Evolutionary conservation across 345 rosid species (phyloP), one percentile per base, ranked within the genome.

Genomic region (Mallotus nudiflorus): DNA sequence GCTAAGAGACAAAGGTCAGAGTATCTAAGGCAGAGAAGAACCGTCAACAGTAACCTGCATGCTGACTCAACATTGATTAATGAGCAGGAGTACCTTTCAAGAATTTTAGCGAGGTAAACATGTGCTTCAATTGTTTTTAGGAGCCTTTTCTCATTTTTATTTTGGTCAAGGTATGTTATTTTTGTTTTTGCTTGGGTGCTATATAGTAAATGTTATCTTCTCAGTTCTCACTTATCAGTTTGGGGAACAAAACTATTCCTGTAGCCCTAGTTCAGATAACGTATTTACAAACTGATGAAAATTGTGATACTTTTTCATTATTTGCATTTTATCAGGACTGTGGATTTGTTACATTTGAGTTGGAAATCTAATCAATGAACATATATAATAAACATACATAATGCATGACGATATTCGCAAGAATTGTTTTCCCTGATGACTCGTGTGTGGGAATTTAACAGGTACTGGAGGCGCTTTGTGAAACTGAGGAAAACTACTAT

Each of bases 1-100:
- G 96, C 97, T 37, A 93, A 82, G 79, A 83, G 88, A 49, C 91
- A 88, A 62, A 84, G 93, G 62, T 89, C 89, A 6, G 97, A 93
- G 80, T 87, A 85, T 79, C 81, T 93, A 84, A 90, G 83, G 83
- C 97, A 85, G 78, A 87, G 91, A 75, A 85, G 77, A 62, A 83
- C 11, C 29, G n/a, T 40, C 64, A 28, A 25, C 15, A 68, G 19
- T 45, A 53, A 88, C 65, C 82, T 73, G 49, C 80, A 77, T 25
- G 68, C 81, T 52, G 74, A 71, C 55, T 83, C 77, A 63, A 80
- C 78, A 70, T 82, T 81, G 82, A 85, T 88, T 86, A 78, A 73
- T 74, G 75, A 81, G 71, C 86, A 87, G 70, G 97, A 85, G 64
- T 35, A 80, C 45, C 96, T 89, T 73, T 82, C 93, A 65, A 78